These are phyloP conservation scores for Colletotrichum tamarilloi DNA, from an alignment of 2,329 filamentous ascomycete species.

Conservation along the genomic window DNA sequence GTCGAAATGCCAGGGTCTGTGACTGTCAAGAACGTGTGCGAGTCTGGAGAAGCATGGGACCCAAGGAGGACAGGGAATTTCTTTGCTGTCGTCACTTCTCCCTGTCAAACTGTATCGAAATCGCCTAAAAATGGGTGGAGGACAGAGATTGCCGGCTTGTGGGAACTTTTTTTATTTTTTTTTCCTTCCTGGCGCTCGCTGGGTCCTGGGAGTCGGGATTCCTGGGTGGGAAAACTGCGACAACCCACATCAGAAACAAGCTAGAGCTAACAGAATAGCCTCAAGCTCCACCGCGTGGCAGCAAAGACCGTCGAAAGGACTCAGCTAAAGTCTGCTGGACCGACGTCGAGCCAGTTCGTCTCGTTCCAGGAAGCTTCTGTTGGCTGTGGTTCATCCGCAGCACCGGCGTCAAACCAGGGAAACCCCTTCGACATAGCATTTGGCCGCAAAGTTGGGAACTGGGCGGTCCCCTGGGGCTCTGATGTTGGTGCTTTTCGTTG, in stretches of 20 bases:
- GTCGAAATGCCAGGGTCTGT: background rate
- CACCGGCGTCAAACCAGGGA: conserved; percentile 4
- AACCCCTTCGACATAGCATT: conserved; percentile 20
- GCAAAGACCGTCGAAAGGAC: conserved; percentile 15
- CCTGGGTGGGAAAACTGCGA: background rate
- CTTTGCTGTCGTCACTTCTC: background rate
- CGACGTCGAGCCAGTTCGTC: conserved; percentile 2
- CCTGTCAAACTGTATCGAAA: conserved; percentile 7
- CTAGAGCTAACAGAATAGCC: conserved; percentile 14
- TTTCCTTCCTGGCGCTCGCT: background rate
- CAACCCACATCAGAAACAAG: background rate
- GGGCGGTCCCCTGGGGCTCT: conserved; percentile 11
- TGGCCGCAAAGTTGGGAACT: conserved; percentile 22
- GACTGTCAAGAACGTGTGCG: background rate
- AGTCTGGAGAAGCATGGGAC: background rate
- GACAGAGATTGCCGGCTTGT: background rate
- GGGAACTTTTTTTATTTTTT: background rate
- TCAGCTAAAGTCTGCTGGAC: conserved; percentile 23
- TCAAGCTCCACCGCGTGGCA: conserved; percentile 26
- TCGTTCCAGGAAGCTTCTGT: background rate
- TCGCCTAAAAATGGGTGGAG: background rate
- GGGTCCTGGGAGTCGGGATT: background rate
- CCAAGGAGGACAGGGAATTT: background rate
- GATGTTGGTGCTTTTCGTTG: conserved; percentile 17
- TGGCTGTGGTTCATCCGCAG: conserved; percentile 20